phyloP scores from a whole-genome alignment of 2,329 filamentous ascomycete species.

The Talaromyces sp. region DNA sequence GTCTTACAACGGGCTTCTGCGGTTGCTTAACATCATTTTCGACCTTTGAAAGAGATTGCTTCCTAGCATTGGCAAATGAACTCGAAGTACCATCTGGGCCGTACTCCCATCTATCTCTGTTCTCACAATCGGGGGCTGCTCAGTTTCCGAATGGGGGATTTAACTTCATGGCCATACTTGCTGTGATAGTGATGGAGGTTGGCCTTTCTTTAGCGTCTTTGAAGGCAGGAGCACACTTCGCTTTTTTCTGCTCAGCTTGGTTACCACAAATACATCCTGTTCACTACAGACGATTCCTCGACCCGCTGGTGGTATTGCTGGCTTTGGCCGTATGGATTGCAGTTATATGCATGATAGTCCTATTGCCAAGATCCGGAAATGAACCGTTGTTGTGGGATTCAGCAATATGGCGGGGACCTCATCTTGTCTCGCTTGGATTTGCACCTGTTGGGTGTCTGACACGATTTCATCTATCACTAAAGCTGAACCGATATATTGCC shows the following conservation, averaged over 20 bases:
- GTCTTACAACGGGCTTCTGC: slow-evolving; percentile 80
- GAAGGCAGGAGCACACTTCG: slow-evolving; percentile 70
- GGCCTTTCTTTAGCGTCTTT: slow-evolving; percentile 68
- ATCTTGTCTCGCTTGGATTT: slow-evolving; percentile 73
- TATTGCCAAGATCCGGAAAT: slow-evolving; percentile 58
- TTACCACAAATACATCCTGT: slow-evolving; percentile 60
- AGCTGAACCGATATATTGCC: slow-evolving; percentile 63
- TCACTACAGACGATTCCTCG: slow-evolving; percentile 58
- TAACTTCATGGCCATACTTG: slow-evolving; percentile 75
- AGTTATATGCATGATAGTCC: slow-evolving; percentile 65
- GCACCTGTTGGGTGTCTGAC: slow-evolving; percentile 73
- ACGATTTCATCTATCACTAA: slow-evolving; percentile 68
- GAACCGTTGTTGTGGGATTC: slow-evolving; percentile 21
- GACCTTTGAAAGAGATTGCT: slow-evolving; percentile 75
- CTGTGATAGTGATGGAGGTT: slow-evolving; percentile 68
- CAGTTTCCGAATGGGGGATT: slow-evolving; percentile 64
- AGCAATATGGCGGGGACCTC: slow-evolving; percentile 70
- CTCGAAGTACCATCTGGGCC: slow-evolving; percentile 44
- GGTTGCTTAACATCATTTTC: slow-evolving; percentile 89
- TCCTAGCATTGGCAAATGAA: slow-evolving; percentile 75
- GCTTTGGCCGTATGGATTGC: slow-evolving; percentile 74
- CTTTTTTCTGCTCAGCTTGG: slow-evolving; percentile 55
- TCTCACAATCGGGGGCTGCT: slow-evolving; percentile 30
- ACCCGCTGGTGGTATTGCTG: slow-evolving; percentile 61
- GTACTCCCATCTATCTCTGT: slow-evolving; percentile 1